Percentiles rank a stretch among this genome's conserved stretches.
These are phyloP conservation scores for Knoxia roxburghii DNA, from an alignment of 257 asterid genomes.

Conservation along the genomic window DNA sequence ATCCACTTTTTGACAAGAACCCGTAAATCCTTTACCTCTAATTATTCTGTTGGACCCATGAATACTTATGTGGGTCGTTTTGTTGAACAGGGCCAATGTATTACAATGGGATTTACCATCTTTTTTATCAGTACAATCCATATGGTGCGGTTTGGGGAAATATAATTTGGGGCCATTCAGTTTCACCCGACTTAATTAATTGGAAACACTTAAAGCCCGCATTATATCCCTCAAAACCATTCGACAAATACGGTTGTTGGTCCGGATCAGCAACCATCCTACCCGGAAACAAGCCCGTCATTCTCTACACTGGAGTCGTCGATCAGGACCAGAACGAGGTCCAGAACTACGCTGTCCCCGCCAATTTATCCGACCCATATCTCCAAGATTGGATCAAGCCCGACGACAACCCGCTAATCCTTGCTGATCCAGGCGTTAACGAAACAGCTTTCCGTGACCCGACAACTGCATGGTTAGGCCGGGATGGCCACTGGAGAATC, in stretches of 20 bases:
- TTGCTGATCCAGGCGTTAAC: slow-evolving; percentile 19
- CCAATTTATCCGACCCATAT: slow-evolving; percentile 36
- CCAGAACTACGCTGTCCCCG: slow-evolving; percentile 45
- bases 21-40: no score
- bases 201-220: slow-evolving; percentile 37
- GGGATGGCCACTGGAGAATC: slow-evolving; percentile 40
- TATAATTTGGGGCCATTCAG: slow-evolving; percentile 48
- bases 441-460: slow-evolving; percentile 48
- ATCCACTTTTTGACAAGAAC: no score
- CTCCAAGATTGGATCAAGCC: slow-evolving; percentile 45
- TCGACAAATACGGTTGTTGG: slow-evolving; percentile 44
- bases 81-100: slow-evolving; percentile 34
- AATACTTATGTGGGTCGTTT: not conserved
- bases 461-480: slow-evolving; percentile 45
- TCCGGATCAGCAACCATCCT: slow-evolving; percentile 49
- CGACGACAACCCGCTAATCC: slow-evolving; percentile 34
- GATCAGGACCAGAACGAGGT: slow-evolving; percentile 34
- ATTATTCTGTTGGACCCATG: no score
- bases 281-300: slow-evolving; percentile 34
- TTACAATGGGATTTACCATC: slow-evolving; percentile 45
- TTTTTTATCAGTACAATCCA: slow-evolving; percentile 47
- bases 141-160: slow-evolving; percentile 45
- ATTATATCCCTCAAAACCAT: slow-evolving; percentile 32
- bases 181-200: slow-evolving; percentile 40
- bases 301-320: slow-evolving; percentile 42